Base-by-base conservation (phyloP, 1,284 basidiomycete genomes). In the Volvariella volvacea region DNA sequence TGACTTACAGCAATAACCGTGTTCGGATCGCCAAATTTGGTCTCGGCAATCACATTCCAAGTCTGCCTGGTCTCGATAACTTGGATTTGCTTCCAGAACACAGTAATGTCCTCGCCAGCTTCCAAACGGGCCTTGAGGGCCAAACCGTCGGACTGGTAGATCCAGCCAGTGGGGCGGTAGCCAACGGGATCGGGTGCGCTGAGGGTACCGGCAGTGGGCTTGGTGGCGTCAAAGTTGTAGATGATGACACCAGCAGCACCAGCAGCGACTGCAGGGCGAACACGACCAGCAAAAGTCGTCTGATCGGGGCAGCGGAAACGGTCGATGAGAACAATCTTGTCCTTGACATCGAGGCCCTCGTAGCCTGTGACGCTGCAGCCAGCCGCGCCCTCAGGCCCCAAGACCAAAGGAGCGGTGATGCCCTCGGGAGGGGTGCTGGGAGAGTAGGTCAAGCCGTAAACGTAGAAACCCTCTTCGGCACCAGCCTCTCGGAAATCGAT, bases 231-330 rank as follows among this genome's bases (percentile, higher is more conserved):
- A 37, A 6, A 6, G 34, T 37, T 37, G 19, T 37, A 37, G n/a
- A 37, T 37, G 34, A 37, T 37, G 19, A 37, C 34, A 37, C 34
- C 34, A 7, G 34, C n/a, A 16, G 34, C 34, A 37, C 34, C 34
- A 6, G 34, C 34, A 16, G 34, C 34, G n/a, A 15, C 34, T 37
- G 34, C 34, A 15, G 19, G 34, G n/a, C 15, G 15, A 37, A 37
- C 34, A 15, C 19, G n/a, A 20, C n/a, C 19, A 4, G 15, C 34
- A 15, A 37, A 37, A 37, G n/a, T 20, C 6, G 15, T 16, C 6
- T 15, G 7, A 9, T 20, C 34, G 25, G 25, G 25, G 25, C 25
- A 28, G 25, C 6, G 25, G 25, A 28, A 28, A 37, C 34, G 34
- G 19, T 20, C 19, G 34, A 37, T 37, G 34, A 37, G n/a, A n/a